Evolutionary conservation across 768 basidiomycete genomes (phyloP).

Genomic region (Tricholoma terreum): DNA sequence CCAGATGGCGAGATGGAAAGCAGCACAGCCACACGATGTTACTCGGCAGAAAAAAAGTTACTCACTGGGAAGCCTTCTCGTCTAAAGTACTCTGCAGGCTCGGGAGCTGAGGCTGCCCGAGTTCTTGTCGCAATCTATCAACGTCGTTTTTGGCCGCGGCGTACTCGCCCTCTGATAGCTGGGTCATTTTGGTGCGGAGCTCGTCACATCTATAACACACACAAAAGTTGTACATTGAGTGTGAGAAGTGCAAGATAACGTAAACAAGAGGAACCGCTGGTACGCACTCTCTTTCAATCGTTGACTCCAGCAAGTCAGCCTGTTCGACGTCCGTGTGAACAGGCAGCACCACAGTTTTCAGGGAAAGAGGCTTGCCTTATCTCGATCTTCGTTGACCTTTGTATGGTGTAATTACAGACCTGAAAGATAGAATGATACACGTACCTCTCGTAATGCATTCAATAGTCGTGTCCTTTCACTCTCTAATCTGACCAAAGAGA

Average conservation of each 20-base stretch:
- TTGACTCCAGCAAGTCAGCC: constrained; percentile 68
- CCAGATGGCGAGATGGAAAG: not conserved
- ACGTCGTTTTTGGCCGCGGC: constrained; percentile 71
- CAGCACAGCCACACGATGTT: not conserved
- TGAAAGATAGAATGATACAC: constrained; percentile 7
- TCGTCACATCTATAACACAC: constrained; percentile 52
- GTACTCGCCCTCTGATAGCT: constrained; percentile 75
- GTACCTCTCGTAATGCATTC: constrained; percentile 66
- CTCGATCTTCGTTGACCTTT: constrained; percentile 79
- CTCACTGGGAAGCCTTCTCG: constrained; percentile 57
- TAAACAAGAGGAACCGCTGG: not conserved
- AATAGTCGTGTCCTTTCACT: constrained; percentile 71
- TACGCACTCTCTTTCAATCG: constrained; percentile 66
- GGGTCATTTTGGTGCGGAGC: constrained; percentile 62
- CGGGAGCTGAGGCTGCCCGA: constrained; percentile 73
- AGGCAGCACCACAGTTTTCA: not conserved
- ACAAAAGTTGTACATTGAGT: not conserved
- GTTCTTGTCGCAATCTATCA: constrained; percentile 69
- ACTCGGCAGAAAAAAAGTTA: constrained; percentile 15
- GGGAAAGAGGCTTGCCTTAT: constrained; percentile 44
- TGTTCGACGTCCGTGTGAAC: constrained; percentile 20
- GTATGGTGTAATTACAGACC: not conserved
- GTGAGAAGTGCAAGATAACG: constrained; percentile 3
- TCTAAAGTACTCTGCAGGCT: constrained; percentile 71
- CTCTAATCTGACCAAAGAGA: constrained; percentile 50